Conservation (phyloP, 768 basidiomycete species). For the Chalciporus chontae region DNA sequence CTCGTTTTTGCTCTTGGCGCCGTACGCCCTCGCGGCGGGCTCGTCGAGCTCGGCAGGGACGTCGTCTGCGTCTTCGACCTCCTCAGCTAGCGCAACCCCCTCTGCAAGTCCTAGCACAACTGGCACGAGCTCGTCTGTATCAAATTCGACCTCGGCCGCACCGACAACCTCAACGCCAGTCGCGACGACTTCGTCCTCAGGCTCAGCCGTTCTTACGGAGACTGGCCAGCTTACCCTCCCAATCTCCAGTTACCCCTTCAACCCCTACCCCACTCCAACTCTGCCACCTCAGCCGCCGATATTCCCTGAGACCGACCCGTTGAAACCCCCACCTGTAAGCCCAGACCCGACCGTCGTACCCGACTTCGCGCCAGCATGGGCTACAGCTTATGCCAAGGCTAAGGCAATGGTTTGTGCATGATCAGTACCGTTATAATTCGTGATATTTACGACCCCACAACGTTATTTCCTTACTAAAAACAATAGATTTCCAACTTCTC, state of each 20-base stretch:
- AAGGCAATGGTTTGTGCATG: constrained; percentile 42
- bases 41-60: not conserved
- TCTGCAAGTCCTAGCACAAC: not conserved
- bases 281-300: constrained; percentile 49
- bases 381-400: constrained; percentile 55
- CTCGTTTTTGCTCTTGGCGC: constrained; percentile 10
- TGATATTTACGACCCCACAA: not conserved
- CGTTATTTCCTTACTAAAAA: not conserved
- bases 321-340: constrained; percentile 52
- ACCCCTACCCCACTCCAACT: constrained; percentile 60
- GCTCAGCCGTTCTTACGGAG: constrained; percentile 11
- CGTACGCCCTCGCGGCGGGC: not conserved
- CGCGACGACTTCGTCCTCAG: constrained; percentile 4
- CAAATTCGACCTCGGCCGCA: not conserved
- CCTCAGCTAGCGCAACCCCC: not conserved
- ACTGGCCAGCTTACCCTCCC: constrained; percentile 33
- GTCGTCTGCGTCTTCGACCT: not conserved
- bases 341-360: constrained; percentile 37
- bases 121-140: not conserved
- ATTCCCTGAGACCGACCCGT: constrained; percentile 54
- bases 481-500: constrained; percentile 46
- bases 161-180: constrained; percentile 1
- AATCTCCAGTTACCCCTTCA: constrained; percentile 44
- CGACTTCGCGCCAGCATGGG: constrained; percentile 54
- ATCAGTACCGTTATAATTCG: not conserved